phyloP scores from a whole-genome alignment of 2,329 filamentous ascomycete genomes.

The Akanthomyces uredinophilus region DNA sequence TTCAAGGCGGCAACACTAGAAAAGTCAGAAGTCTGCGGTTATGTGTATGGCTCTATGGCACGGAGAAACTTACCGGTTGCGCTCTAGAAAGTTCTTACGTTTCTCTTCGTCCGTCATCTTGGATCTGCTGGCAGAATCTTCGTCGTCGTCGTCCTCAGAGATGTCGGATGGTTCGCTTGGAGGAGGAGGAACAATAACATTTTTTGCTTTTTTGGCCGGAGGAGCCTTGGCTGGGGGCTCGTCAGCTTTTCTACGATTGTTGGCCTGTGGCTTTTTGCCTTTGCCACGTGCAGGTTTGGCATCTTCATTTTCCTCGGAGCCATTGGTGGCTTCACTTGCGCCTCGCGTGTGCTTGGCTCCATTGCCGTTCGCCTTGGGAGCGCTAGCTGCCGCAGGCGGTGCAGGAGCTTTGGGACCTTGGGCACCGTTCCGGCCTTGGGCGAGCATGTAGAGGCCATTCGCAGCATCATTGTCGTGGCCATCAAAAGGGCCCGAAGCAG shows the following conservation, averaged over 20 bases:
- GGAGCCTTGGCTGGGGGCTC: slow-evolving; percentile 57
- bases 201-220: slow-evolving; percentile 65
- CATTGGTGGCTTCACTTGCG: slow-evolving; percentile 64
- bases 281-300: slow-evolving; percentile 62
- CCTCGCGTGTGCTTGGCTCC: slow-evolving; percentile 45
- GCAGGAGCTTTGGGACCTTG: slow-evolving; percentile 39
- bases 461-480: slow-evolving; percentile 93
- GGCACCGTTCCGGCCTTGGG: slow-evolving; percentile 63
- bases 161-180: slow-evolving; percentile 27
- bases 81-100: slow-evolving; percentile 93
- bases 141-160: slow-evolving; percentile 52
- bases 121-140: slow-evolving; percentile 52
- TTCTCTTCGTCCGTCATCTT: slow-evolving; percentile 99
- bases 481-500: slow-evolving; percentile 64
- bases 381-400: slow-evolving; percentile 37
- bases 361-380: slow-evolving; percentile 41
- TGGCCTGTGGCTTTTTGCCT: slow-evolving; percentile 61
- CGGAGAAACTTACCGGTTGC: slow-evolving; percentile 69
- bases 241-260: slow-evolving; percentile 76
- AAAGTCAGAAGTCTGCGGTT: slow-evolving; percentile 21
- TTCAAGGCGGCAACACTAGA: slow-evolving; percentile 88
- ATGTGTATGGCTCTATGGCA: neutral
- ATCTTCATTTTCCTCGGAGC: slow-evolving; percentile 68
- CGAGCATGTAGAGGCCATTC: slow-evolving; percentile 88
- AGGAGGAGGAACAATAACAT: slow-evolving; percentile 18